Percentiles rank a stretch among this genome's conserved stretches.
Evolutionary conservation across 73 alveolate species (phyloP).

Genomic region (Effrenium voratum): DNA sequence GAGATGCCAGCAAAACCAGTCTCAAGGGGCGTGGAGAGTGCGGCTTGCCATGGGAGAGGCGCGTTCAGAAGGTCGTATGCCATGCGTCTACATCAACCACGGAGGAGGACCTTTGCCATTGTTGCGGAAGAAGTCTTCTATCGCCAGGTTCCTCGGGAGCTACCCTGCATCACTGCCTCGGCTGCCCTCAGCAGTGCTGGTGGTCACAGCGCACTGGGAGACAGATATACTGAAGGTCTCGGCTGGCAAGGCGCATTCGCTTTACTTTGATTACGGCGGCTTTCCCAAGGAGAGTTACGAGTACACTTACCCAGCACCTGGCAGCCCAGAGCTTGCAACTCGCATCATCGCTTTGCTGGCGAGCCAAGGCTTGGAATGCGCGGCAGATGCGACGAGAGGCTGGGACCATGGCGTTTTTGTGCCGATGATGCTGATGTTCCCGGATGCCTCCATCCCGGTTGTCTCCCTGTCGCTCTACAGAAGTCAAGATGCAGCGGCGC

Average conservation of each 20-base stretch:
- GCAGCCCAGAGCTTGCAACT: constrained; percentile 57
- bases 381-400: constrained; percentile 47
- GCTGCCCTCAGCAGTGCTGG: constrained; percentile 65
- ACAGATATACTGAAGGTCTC: constrained; percentile 77
- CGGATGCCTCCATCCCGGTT: constrained; percentile 52
- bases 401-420: constrained; percentile 94
- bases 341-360: constrained; percentile 12
- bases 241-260: constrained; percentile 23
- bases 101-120: constrained; percentile 91
- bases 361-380: constrained; percentile 1
- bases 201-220: constrained; percentile 93
- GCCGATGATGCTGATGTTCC: constrained; percentile 92
- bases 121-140: constrained; percentile 48
- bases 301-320: constrained; percentile 70
- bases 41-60: no score
- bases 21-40: no score
- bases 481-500: constrained; percentile 73
- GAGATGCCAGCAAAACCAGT: no score
- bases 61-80: no score
- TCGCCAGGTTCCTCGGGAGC: constrained; percentile 47
- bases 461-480: constrained; percentile 77
- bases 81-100: constrained; percentile 73
- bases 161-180: constrained; percentile 37
- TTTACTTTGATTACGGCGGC: constrained; percentile 91
- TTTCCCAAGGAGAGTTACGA: constrained; percentile 89